Conservation (phyloP, 192 early-diverging fungal genomes). For the Rhizophagus prolifer region DNA sequence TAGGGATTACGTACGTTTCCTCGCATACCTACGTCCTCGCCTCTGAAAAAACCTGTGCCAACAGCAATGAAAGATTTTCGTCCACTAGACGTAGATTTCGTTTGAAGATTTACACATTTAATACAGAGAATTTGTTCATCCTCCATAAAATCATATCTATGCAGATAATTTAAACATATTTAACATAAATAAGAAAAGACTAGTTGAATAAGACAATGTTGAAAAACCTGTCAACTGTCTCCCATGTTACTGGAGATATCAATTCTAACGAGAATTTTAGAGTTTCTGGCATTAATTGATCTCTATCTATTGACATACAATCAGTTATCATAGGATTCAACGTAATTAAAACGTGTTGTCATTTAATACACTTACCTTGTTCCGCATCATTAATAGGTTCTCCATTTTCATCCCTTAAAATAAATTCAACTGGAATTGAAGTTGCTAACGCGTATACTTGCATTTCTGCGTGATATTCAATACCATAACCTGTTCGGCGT, state of each 20-base stretch:
- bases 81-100: constrained; percentile 81
- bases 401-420: constrained; percentile 70
- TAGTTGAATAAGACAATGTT: constrained; percentile 14
- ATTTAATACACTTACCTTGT: constrained; percentile 15
- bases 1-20: constrained; percentile 61
- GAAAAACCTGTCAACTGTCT: constrained; percentile 76
- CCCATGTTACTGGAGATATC: constrained; percentile 93
- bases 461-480: constrained; percentile 81
- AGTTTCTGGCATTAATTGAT: constrained; percentile 58
- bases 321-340: constrained; percentile 1
- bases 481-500: constrained; percentile 66
- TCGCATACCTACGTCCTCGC: constrained; percentile 88
- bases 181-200: constrained; percentile 32
- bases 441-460: constrained; percentile 81
- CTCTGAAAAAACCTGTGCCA: constrained; percentile 82
- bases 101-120: constrained; percentile 77
- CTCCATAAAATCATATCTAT: constrained; percentile 63
- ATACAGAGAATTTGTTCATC: constrained; percentile 83
- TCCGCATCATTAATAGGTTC: constrained; percentile 41
- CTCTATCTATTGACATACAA: constrained; percentile 32
- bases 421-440: constrained; percentile 62
- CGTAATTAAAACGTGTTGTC: constrained; percentile 12
- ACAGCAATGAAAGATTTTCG: constrained; percentile 84
- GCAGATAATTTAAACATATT: background rate
- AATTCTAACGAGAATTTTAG: constrained; percentile 76